Base-by-base conservation (phyloP, 345 rosid species). In the Heritiera littoralis region DNA sequence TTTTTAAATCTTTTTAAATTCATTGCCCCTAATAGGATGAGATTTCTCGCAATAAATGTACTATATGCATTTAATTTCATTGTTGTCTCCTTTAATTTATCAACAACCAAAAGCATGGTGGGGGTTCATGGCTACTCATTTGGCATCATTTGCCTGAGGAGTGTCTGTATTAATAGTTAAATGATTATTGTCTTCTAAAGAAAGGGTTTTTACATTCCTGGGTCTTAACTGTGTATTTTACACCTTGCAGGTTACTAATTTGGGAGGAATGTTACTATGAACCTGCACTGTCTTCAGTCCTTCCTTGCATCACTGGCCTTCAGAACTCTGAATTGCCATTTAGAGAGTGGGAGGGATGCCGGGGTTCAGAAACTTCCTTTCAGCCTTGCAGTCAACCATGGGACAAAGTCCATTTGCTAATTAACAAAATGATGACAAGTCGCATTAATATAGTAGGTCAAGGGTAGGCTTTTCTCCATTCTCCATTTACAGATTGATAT, bases 251-350 rank as follows among this genome's bases (percentile, higher is more conserved):
- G 85, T 85, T 97, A 77, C 83, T 97, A 81, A 94, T 94, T 61
- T 97, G 98, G 99, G 99, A 97, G 83, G 98, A 92, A 83, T 92
- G 92, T 77, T 86, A 88, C 75, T 81, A 79, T 38, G 90, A 90
- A 83, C 80, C 90, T 3, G 51, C 72, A 45, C 81, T 77, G 59
- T 59, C 76, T 75, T 82, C 87, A 2, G 76, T 52, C 80, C 83
- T 86, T 76, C 70, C 72, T 6, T 49, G 81, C 15, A 72, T 51
- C 80, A 84, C 82, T 66, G 89, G 80, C 75, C 71, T 81, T 48
- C 87, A 74, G 35, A 65, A 77, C 48, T 51, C 77, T 70, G 83
- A 79, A 45, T 38, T 79, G 51, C 79, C 89, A 30, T 82, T 82
- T 30, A 88, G 87, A 80, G 89, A 79, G 70, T 78, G 84, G 83